Evolutionary conservation across 2,329 filamentous ascomycete species (phyloP), one percentile per base, ranked within the genome.

Genomic region (Hypoxylon sp.): DNA sequence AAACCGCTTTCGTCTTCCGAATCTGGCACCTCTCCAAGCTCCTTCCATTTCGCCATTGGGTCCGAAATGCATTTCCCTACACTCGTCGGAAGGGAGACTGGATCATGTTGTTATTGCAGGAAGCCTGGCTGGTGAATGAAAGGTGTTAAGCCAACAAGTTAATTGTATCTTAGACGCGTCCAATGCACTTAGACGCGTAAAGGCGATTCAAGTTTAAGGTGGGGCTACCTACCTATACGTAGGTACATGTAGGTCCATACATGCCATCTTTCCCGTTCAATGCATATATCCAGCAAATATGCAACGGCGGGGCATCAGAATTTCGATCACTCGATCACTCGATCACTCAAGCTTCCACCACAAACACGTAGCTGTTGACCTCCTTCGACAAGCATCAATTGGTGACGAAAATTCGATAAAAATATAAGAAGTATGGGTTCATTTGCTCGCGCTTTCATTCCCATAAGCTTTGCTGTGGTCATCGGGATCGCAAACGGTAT

Each of bases 21-120:
- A 70, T 80, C 78, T 48, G 78, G 79, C 71, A 80, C 79, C 71
- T 78, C 78, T 71, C 79, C 79, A 75, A 78, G 71, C 73, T 78
- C 76, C 76, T 79, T 79, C 79, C 79, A 80, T 71, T 75, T 78
- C 67, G 74, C 76, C 79, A 80, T 80, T 70, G 68, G 64, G 62
- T 46, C 70, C 59, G 60, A 55, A 58, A 75, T 68, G 70, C 78
- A 79, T 79, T 64, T 70, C 73, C 57, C 50, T 60, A 43, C 28
- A 50, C 11, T 52, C 13, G 46, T 41, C 17, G 30, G 30, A 17
- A 46, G 37, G 17, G 28, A 51, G 51, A 37, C 37, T 22, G 13
- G 41, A 44, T 47, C 44, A 65, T 67, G 43, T 62, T 52, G 57
- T 19, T 61, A 15, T 39, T 54, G 46, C 28, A 28, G 22, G 56